Conservation (phyloP, 2,329 filamentous ascomycete species). For the Microascus cirrosus region DNA sequence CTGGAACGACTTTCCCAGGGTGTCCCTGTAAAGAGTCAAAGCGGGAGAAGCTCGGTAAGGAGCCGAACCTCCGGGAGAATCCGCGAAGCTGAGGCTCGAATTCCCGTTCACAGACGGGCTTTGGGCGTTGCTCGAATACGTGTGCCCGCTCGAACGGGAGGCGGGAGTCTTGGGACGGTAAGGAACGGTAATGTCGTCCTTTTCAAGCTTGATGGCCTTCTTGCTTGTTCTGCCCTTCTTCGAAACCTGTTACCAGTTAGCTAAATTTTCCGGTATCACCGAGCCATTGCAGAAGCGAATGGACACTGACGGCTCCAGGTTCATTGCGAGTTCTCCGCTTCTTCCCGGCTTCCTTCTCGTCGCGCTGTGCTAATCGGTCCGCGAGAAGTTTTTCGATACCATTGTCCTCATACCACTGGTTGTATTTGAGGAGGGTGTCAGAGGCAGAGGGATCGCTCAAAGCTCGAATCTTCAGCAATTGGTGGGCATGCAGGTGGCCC, state of each 20-base stretch:
- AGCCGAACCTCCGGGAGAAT: neutral
- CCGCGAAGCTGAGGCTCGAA: neutral
- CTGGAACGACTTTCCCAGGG: neutral
- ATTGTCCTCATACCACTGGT: slow-evolving; percentile 66
- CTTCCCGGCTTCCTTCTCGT: slow-evolving; percentile 8
- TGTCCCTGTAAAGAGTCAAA: neutral
- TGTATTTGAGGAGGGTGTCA: slow-evolving; percentile 53
- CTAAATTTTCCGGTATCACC: neutral
- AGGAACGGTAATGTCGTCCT: neutral
- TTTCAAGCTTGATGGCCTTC: neutral
- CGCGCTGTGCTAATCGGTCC: slow-evolving; percentile 49
- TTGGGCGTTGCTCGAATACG: neutral
- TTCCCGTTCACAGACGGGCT: neutral
- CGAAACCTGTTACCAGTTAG: neutral
- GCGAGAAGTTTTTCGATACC: slow-evolving; percentile 63
- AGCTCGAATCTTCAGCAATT: slow-evolving; percentile 66
- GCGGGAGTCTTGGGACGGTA: neutral
- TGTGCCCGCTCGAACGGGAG: neutral
- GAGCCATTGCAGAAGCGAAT: neutral
- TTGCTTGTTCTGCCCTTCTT: neutral
- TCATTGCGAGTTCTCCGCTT: neutral
- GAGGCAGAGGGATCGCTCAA: slow-evolving; percentile 56
- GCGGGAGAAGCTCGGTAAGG: neutral
- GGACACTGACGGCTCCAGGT: neutral
- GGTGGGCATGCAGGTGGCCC: slow-evolving; percentile 76